Evolutionary conservation across 495 filamentous ascomycete genomes (phyloP).

Genomic region (Penicillium bovifimosum): DNA sequence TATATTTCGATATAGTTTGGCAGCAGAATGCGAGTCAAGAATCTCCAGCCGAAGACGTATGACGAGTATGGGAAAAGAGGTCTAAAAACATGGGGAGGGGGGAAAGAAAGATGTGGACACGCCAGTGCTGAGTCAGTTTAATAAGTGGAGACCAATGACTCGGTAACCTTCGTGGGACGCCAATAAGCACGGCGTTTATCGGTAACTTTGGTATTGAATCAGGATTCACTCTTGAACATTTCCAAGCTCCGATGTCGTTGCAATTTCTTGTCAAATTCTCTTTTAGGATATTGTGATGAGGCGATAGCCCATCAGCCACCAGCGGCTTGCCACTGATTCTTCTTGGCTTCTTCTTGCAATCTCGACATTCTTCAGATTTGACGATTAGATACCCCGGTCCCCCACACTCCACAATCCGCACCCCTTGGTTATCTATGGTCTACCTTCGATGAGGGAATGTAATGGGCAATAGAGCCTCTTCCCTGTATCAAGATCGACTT

Average conservation of each 20-base stretch:
- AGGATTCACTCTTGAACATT: neutral
- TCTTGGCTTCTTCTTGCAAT: conserved; percentile 2
- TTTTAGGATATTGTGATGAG: neutral
- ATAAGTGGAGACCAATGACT: conserved; percentile 9
- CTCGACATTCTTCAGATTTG: neutral
- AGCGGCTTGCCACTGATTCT: neutral
- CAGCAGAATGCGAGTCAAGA: neutral
- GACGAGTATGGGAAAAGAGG: neutral
- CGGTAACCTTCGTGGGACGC: conserved; percentile 3
- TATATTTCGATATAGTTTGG: too few species aligned
- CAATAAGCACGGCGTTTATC: conserved; percentile 5
- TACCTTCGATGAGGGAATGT: neutral
- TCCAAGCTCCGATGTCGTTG: neutral
- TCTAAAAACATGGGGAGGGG: conserved; percentile 5
- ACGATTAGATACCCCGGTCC: conserved; percentile 5
- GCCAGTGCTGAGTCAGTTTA: conserved; percentile 14
- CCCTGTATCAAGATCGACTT: neutral
- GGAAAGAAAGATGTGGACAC: neutral
- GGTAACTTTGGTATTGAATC: neutral
- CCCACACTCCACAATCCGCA: conserved; percentile 9
- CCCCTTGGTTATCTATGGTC: neutral
- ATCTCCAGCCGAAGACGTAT: neutral
- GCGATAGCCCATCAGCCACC: neutral
- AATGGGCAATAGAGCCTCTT: neutral
- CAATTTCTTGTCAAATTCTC: neutral